A percentile compares a stretch with the other conserved stretches of the same genome.
Evolutionary conservation across 352 stramenopile genomes (phyloP).

Genomic region (Phytophthora sp.): DNA sequence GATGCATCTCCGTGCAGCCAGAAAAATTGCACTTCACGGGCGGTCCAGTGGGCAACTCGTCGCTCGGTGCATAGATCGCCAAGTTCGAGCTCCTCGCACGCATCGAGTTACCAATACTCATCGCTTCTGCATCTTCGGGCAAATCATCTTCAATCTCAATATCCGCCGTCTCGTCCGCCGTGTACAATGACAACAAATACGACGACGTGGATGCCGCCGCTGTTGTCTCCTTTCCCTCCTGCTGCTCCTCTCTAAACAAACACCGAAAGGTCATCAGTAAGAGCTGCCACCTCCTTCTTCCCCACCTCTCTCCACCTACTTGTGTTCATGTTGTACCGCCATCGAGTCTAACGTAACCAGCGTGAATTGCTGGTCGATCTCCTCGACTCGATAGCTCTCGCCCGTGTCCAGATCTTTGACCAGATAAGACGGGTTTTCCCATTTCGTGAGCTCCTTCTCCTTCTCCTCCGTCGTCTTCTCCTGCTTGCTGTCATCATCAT

Average conservation of each 20-base stretch:
- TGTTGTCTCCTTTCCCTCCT: conserved; percentile 18
- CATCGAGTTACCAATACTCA: conserved; percentile 12
- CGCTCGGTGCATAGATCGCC: conserved; percentile 40
- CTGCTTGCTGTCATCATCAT: conserved; percentile 11
- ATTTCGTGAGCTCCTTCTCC: conserved; percentile 50
- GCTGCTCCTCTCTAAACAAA: conserved; percentile 26
- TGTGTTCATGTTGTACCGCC: conserved; percentile 60
- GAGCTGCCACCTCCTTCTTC: not conserved
- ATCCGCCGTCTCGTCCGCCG: conserved; percentile 78
- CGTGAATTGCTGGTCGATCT: conserved; percentile 86
- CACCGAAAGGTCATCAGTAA: conserved; percentile 11
- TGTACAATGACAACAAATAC: conserved; percentile 80
- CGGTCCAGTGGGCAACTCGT: conserved; percentile 50
- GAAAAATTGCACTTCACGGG: conserved; percentile 57
- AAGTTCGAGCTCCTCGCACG: conserved; percentile 65
- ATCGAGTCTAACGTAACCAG: conserved; percentile 77
- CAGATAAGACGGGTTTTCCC: conserved; percentile 83
- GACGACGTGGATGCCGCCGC: conserved; percentile 57
- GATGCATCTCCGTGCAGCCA: conserved; percentile 67
- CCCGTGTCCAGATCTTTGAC: conserved; percentile 85
- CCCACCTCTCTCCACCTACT: conserved; percentile 34
- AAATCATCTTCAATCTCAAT: conserved; percentile 77
- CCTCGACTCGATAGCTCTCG: conserved; percentile 78
- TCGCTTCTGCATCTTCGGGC: conserved; percentile 10
- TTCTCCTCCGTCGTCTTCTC: conserved; percentile 15